Evolutionary conservation across 495 filamentous ascomycete species (phyloP), one percentile per base, ranked within the genome.

Genomic region (Elasticomyces elasticus): DNA sequence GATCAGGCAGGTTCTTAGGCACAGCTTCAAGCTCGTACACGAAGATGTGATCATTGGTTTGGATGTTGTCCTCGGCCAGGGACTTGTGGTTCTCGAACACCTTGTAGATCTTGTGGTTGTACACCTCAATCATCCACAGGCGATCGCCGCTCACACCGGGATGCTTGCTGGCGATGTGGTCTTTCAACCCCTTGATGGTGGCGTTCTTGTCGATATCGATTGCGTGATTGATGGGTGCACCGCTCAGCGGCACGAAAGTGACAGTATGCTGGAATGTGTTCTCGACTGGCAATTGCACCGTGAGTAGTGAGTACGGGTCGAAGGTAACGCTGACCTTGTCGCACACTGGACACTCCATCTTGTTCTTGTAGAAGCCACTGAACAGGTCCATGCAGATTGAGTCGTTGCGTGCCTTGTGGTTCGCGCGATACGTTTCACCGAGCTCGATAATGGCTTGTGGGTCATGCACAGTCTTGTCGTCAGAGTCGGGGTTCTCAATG

Each of bases 301-400:
- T 95, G 27, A 97, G 69, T 53, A 89, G 92, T 71, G 87, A 96
- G 76, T 94, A 98, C 1, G 92, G 92, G 70, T 98, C 92, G 60
- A 98, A 97, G 4, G 92, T 98, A 57, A 98, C 95, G 76, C 89
- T 95, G 69, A 95, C 84, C 72, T 98, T 98, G 52, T 84, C 77
- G 65, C 92, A 98, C 9, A 72, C 79, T 1, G 91, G 94, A 65
- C 92, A 98, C 54, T 89, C 80, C 38, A 98, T 77, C 4, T 91
- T 97, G 25, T 91, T 96, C 72, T 96, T 95, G 76, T 97, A 98
- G 75, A 96, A 87, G 48, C 92, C 92, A 42, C 86, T 89, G 66
- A 98, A 97, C 4, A 98, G 75, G 63, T 98, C 92, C 28, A 86
- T 89, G 58, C 94, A 86, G 35, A 96, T 83, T 2, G 94, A 97